Base-by-base conservation (phyloP, 2,329 filamentous ascomycete genomes). In the Simplicillium aogashimaense region DNA sequence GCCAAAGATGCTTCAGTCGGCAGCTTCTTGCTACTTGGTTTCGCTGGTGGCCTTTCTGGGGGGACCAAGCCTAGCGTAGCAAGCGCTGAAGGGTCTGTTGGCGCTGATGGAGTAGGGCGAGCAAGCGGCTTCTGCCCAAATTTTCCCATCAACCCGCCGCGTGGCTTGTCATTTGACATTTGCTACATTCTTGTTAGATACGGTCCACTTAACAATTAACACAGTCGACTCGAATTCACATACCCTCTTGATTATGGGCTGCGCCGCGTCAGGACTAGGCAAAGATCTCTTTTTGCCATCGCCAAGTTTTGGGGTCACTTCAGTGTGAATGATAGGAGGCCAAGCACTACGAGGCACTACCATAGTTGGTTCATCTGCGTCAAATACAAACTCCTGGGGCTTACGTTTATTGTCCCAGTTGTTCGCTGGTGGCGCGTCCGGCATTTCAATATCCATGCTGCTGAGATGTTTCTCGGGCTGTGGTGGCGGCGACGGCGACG, bases 41-140 rank as follows among this genome's bases (percentile, higher is more conserved):
- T 48, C 20, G 61, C 51, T 3, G 61, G 60, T 35, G 64, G 63
- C 30, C 67, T 57, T 43, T 65, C 60, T 7, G 68, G 69, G 16
- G 69, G 68, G 10, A 53, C 58, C 46, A 75, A 53, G 7, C 70
- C 70, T 35, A 74, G 56, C 15, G 69, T 65, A 41, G 69, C 64
- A 67, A 74, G 70, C 14, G 70, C 71, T 2, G 70, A 70, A 2
- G 70, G 70, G 40, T 75, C 71, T 20, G 55, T 58, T n/a, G 60
- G 59, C 20, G 6, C 20, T n/a, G 51, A 48, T 41, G 55, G 54
- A 4, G 49, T 43, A 8, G 50, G 49, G 31, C 50, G 46, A 38
- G 6, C 9, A 25, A 39, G 48, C 12, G 56, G 50, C 42, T 51
- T 61, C 38, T 53, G 50, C 15, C 55, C 54, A 44, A 64, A 64